These are phyloP conservation scores for Thecaphora thlaspeos DNA, from an alignment of 1,284 basidiomycete genomes.

Conservation along the genomic window DNA sequence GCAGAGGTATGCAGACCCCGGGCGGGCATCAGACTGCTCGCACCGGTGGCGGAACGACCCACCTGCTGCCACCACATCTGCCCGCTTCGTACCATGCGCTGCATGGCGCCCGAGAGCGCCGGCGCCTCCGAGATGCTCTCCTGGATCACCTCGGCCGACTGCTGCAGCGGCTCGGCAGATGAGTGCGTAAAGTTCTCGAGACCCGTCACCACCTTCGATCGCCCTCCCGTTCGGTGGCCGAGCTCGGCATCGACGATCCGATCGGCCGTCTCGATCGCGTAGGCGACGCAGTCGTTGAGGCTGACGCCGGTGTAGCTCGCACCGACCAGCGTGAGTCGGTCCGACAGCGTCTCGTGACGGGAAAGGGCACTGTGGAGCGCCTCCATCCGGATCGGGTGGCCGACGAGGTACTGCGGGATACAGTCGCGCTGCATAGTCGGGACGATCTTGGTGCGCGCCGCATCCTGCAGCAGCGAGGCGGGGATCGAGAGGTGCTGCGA, in stretches of 20 bases:
- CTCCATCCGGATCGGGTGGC: constrained; percentile 71
- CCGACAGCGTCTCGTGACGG: constrained; percentile 60
- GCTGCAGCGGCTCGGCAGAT: not conserved
- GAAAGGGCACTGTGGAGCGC: constrained; percentile 64
- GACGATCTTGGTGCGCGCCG: constrained; percentile 29
- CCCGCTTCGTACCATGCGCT: not conserved
- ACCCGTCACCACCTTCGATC: constrained; percentile 12
- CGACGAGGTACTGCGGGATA: constrained; percentile 78
- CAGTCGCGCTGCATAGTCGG: constrained; percentile 69
- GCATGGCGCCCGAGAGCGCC: not conserved
- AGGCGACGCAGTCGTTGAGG: constrained; percentile 76
- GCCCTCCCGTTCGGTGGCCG: constrained; percentile 1
- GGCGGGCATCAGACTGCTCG: constrained; percentile 1
- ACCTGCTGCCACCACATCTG: not conserved
- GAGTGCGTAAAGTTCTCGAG: constrained; percentile 2
- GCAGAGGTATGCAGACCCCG: constrained; percentile 15
- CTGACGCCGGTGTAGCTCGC: constrained; percentile 86
- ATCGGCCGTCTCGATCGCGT: constrained; percentile 30
- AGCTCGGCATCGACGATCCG: constrained; percentile 26
- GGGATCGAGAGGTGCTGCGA: constrained; percentile 41
- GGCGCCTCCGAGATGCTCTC: not conserved
- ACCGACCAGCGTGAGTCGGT: constrained; percentile 73
- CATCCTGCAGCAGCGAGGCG: constrained; percentile 10
- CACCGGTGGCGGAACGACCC: too few species aligned
- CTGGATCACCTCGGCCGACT: not conserved